A percentile compares a stretch with the other conserved stretches of the same genome.
phyloP scores from a whole-genome alignment of 2,329 filamentous ascomycete species.

The Harringtonia aguacate region DNA sequence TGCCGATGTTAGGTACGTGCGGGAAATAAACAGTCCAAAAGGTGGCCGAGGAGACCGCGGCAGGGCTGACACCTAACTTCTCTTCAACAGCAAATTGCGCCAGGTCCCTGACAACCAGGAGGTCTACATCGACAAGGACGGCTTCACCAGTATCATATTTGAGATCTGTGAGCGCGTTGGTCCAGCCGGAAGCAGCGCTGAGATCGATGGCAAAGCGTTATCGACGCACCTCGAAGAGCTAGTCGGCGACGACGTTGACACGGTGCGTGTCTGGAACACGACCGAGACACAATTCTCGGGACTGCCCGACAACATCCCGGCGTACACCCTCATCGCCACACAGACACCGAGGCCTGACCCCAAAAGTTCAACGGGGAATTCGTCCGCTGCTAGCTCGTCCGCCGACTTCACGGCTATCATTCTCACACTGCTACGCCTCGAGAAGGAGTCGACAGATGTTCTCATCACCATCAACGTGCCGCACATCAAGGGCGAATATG shows the following conservation, averaged over 20 bases:
- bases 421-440: slow-evolving; percentile 66
- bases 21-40: too few relatives aligned
- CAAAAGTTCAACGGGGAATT: slow-evolving; percentile 21
- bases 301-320: slow-evolving; percentile 36
- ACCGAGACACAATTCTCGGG: slow-evolving; percentile 48
- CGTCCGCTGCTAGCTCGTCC: too few relatives aligned
- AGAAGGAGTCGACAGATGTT: slow-evolving; percentile 66
- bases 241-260: slow-evolving; percentile 52
- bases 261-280: slow-evolving; percentile 56
- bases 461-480: slow-evolving; percentile 83
- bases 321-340: slow-evolving; percentile 61
- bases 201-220: slow-evolving; percentile 59
- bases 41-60: not conserved
- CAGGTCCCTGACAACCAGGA: slow-evolving; percentile 84
- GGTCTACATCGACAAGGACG: slow-evolving; percentile 75
- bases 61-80: not conserved
- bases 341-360: slow-evolving; percentile 33
- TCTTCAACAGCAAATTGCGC: slow-evolving; percentile 54
- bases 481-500: slow-evolving; percentile 64
- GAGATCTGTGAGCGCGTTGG: slow-evolving; percentile 80
- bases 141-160: slow-evolving; percentile 79
- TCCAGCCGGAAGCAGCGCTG: slow-evolving; percentile 36
- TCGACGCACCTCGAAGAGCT: slow-evolving; percentile 60
- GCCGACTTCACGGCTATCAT: slow-evolving; percentile 65
- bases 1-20: slow-evolving; percentile 58